A percentile compares a stretch with the other conserved stretches of the same genome.
Evolutionary conservation across 1,139 yeast species (phyloP).

Genomic region (Meyerozyma sp.): DNA sequence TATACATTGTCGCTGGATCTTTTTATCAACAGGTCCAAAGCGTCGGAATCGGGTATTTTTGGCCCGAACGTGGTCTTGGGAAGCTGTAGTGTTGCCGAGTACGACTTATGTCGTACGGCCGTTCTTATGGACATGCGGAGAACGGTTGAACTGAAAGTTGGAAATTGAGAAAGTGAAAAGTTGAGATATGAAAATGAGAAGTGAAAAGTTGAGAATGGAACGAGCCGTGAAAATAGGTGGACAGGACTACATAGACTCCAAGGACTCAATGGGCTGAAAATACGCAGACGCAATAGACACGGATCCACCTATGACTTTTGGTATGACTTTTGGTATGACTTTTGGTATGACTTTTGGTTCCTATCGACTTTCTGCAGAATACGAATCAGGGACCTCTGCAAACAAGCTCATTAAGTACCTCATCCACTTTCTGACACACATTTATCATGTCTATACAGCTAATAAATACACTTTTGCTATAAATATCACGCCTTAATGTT

Average conservation of each 20-base stretch:
- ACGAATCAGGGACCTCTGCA: no score
- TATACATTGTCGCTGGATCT: constrained; percentile 27
- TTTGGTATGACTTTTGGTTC: no score
- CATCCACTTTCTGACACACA: not conserved
- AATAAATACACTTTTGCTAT: constrained; percentile 1
- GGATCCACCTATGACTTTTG: no score
- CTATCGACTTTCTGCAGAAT: no score
- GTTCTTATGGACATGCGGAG: not conserved
- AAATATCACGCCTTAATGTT: constrained; percentile 27
- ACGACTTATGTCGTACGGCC: constrained; percentile 8
- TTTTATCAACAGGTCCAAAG: constrained; percentile 20
- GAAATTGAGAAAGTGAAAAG: not conserved
- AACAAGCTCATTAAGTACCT: no score
- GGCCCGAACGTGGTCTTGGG: constrained; percentile 41
- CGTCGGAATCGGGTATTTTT: constrained; percentile 30
- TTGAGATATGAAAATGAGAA: not conserved
- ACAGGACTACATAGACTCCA: no score
- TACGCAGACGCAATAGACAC: no score
- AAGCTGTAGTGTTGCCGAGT: constrained; percentile 32
- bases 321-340: no score
- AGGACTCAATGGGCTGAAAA: no score
- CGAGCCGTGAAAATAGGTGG: not conserved
- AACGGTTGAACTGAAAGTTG: no score
- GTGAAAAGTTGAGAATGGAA: not conserved
- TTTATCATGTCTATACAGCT: not conserved